Base-by-base conservation (phyloP, 345 rosid species). In the Citrus medica region DNA sequence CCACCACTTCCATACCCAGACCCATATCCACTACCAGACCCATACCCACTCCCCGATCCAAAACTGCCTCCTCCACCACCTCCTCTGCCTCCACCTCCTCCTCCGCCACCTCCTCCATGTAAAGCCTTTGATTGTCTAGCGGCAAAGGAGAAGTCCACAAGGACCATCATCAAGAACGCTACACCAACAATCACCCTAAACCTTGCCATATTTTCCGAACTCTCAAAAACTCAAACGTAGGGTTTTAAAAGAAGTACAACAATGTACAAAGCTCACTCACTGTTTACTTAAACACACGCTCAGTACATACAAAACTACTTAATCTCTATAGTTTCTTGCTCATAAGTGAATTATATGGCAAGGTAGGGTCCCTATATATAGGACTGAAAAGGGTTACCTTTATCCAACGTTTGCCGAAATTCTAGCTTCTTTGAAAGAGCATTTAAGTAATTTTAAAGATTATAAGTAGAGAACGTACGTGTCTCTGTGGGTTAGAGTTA, bases 101-200 rank as follows among this genome's bases (percentile, higher is more conserved):
- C 76, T 0, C 77, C 83, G 1, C 61, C 80, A 2, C 87, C 84
- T 2, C 63, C 56, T 13, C 58, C 64, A n/a, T 62, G 76, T 2
- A 58, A 13, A 7, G 56, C 73, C 73, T 68, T 83, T 16, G 77
- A 62, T 7, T 71, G 61, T 82, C 90, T 89, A 62, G 83, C 87
- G 13, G 88, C 92, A 58, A 87, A 82, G 74, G 82, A 67, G 9
- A 86, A 60, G 74, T 89, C 86, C 60, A 87, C 79, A 64, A 87
- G 53, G 33, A 89, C 77, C 79, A 89, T 67, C 62, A 79, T 71
- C 81, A 87, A 74, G 71, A 87, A 82, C 66, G 84, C 88, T 84
- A 72, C 77, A 5, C 82, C 89, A 53, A 53, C 0, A 25, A 87
- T 64, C 67, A 83, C 68, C 69, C 84, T 86, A 27, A 76, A 32